phyloP scores from a whole-genome alignment of 768 basidiomycete species.

The Chiua virens region DNA sequence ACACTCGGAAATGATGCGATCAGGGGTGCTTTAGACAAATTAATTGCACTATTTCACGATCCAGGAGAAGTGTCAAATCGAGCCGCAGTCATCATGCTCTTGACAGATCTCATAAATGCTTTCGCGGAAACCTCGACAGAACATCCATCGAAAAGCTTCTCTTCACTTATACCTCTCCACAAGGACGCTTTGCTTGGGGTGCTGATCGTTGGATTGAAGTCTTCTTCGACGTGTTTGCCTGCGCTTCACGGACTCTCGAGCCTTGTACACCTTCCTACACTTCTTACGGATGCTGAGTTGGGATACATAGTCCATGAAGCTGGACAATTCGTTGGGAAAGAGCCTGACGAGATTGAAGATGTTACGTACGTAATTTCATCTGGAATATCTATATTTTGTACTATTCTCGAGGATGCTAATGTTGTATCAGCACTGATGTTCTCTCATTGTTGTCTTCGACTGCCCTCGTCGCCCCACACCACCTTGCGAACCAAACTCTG shows the following conservation, averaged over 20 bases:
- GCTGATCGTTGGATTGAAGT: constrained; percentile 57
- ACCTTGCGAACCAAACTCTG: constrained; percentile 72
- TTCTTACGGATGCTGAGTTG: constrained; percentile 72
- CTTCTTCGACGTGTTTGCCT: constrained; percentile 48
- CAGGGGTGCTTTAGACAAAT: constrained; percentile 67
- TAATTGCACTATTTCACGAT: constrained; percentile 73
- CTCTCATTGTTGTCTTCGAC: constrained; percentile 66
- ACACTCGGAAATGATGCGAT: constrained; percentile 67
- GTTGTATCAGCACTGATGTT: constrained; percentile 48
- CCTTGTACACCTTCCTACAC: constrained; percentile 59
- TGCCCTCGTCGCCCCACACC: constrained; percentile 55
- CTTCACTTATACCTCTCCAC: constrained; percentile 40
- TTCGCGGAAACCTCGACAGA: constrained; percentile 9
- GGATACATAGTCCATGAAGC: constrained; percentile 76
- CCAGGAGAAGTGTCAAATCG: constrained; percentile 70
- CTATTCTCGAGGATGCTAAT: neutral
- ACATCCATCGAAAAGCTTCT: constrained; percentile 31
- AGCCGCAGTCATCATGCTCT: constrained; percentile 60
- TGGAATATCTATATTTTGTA: neutral
- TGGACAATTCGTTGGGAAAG: constrained; percentile 58
- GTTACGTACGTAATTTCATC: constrained; percentile 39
- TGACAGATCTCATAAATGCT: constrained; percentile 64
- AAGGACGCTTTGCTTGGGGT: constrained; percentile 78
- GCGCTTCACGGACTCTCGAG: constrained; percentile 67
- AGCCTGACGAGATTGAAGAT: constrained; percentile 54